Conservation (phyloP, 257 asterid species). For the Parsonsia alboflavescens region DNA sequence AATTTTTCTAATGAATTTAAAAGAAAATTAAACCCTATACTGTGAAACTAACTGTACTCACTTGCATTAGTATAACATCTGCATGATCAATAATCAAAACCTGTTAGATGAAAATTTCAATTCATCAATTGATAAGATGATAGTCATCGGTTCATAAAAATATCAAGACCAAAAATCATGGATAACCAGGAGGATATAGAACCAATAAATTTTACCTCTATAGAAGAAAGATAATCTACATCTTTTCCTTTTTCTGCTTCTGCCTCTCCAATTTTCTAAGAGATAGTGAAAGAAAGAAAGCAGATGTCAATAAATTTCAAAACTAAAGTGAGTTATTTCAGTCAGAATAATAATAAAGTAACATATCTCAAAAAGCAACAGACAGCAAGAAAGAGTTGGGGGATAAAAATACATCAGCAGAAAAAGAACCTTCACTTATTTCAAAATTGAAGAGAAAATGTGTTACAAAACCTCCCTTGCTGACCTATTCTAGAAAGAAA, state of each 20-base stretch:
- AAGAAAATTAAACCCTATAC: background rate
- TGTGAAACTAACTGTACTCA: conserved; percentile 14
- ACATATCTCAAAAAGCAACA: background rate
- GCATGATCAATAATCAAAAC: conserved; percentile 87
- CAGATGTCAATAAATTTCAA: background rate
- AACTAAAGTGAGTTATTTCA: background rate
- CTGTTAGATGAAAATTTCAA: conserved; percentile 35
- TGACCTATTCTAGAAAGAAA: too few relatives aligned
- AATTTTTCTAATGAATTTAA: background rate
- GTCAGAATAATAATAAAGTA: background rate
- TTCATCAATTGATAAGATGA: conserved; percentile 18
- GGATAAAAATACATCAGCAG: background rate
- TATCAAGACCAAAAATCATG: conserved; percentile 3
- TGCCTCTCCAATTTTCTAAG: conserved; percentile 87
- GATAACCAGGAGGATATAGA: background rate
- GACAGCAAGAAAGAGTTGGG: background rate
- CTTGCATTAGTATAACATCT: conserved; percentile 94
- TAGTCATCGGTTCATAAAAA: conserved; percentile 1
- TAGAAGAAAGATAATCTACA: conserved; percentile 94
- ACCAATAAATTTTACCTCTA: conserved; percentile 53
- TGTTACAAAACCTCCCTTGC: too few relatives aligned
- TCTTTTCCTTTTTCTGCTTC: conserved; percentile 73
- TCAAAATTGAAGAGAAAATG: background rate
- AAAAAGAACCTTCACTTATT: background rate
- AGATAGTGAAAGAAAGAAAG: conserved; percentile 16